These are phyloP conservation scores for Neonectria faginata DNA, from an alignment of 2,329 filamentous ascomycete species.

Conservation along the genomic window DNA sequence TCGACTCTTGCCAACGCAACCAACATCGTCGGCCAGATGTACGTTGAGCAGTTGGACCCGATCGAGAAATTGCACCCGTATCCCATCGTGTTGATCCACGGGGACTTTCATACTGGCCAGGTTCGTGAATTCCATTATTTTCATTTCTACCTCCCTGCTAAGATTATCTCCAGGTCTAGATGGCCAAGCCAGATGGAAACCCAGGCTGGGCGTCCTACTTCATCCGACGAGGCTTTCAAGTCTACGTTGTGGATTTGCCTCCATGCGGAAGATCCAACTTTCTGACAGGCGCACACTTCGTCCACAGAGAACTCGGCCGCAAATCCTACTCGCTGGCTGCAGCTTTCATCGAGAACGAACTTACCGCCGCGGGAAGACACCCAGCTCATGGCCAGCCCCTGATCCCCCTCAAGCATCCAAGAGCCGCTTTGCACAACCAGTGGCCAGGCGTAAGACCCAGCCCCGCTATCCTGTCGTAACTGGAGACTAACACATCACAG, in stretches of 20 bases:
- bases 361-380: slow-evolving; percentile 48
- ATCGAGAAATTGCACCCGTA: slow-evolving; percentile 24
- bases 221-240: slow-evolving; percentile 53
- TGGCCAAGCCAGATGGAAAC: slow-evolving; percentile 60
- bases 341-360: slow-evolving; percentile 43
- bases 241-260: slow-evolving; percentile 59
- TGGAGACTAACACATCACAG: slow-evolving; percentile 34
- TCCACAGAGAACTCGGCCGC: slow-evolving; percentile 35
- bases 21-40: slow-evolving; percentile 46
- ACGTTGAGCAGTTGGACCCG: slow-evolving; percentile 52
- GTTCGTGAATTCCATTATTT: slow-evolving; percentile 31
- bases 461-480: neutral
- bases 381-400: slow-evolving; percentile 8
- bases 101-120: slow-evolving; percentile 52
- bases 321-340: slow-evolving; percentile 36
- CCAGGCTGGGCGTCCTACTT: slow-evolving; percentile 61
- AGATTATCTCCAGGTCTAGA: slow-evolving; percentile 49
- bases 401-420: slow-evolving; percentile 34
- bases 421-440: slow-evolving; percentile 49
- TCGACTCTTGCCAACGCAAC: slow-evolving; percentile 26
- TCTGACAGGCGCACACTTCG: slow-evolving; percentile 36
- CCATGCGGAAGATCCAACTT: slow-evolving; percentile 53
- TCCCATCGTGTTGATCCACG: slow-evolving; percentile 52
- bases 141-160: neutral
- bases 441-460: slow-evolving; percentile 53